Conservation (phyloP, 2,329 filamentous ascomycete species). For the Colletotrichum agaves region DNA sequence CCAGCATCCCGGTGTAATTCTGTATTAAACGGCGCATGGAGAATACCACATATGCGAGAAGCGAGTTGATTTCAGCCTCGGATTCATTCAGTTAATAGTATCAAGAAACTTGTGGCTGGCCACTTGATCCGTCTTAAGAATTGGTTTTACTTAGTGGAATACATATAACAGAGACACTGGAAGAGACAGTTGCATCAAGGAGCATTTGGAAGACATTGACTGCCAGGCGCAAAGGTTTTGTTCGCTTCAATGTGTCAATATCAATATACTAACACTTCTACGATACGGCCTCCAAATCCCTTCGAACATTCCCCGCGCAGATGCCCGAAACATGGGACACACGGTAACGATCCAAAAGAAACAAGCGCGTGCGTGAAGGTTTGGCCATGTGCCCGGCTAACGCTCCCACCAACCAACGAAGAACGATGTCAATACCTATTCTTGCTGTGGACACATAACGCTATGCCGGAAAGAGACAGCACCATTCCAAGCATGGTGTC, state of each 20-base stretch:
- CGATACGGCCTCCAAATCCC: constrained; percentile 7
- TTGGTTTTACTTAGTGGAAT: too few species aligned
- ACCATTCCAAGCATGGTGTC: constrained; percentile 87
- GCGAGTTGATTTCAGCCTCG: not conserved
- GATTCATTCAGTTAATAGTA: not conserved
- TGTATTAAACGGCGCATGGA: constrained; percentile 32
- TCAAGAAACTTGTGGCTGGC: not conserved
- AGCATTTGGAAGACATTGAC: not conserved
- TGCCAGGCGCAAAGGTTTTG: constrained; percentile 25
- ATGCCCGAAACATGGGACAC: constrained; percentile 10
- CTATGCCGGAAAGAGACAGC: constrained; percentile 83
- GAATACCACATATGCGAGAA: constrained; percentile 23
- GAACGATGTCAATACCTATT: constrained; percentile 4
- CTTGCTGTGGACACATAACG: constrained; percentile 81
- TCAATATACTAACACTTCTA: not conserved
- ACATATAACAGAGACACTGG: not conserved
- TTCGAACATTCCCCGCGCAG: constrained; percentile 8
- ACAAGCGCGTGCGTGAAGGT: not conserved
- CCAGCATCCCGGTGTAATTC: not conserved
- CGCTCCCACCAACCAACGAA: not conserved
- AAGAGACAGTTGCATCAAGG: not conserved
- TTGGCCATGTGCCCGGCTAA: not conserved
- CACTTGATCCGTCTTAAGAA: constrained; percentile 13
- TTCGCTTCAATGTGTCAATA: not conserved
- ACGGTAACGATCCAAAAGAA: constrained; percentile 3